Evolutionary conservation across 2,329 filamentous ascomycete species (phyloP), one percentile per base, ranked within the genome.

Genomic region (Fusarium sterilihyphosum): DNA sequence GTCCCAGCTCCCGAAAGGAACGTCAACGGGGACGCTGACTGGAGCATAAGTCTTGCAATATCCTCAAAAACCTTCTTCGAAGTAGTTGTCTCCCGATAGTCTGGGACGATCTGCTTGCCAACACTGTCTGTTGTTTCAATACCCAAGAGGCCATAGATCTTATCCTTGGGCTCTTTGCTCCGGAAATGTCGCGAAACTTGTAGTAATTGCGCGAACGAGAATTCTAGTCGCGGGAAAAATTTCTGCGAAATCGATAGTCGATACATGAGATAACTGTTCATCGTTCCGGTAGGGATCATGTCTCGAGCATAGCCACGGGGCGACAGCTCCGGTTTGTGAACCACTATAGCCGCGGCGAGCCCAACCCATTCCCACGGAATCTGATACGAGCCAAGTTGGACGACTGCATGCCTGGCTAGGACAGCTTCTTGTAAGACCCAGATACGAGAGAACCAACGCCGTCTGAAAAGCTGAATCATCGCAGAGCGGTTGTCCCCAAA

Each of bases 111-210:
- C 22, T 22, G 6, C 2, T 5, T 33, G 16, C 2, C 22, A 1
- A 41, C 0, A 0, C 1, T 8, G 5, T 56, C 54, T 17, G 29
- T 57, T 26, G 54, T 58, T 5, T 8, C 2, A 0, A 58, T 24
- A 1, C 54, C 54, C 2, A 46, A 17, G 0, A 46, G 12, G 0
- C 54, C 40, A 16, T 58, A 58, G 13, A 58, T 13, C 12, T 58
- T 58, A 8, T 58, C 54, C 2, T 35, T 46, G 0, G 54, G 3
- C 0, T 58, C 54, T 20, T 46, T 26, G 2, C 54, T 13, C 12
- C 17, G 0, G 1, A 58, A 46, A 0, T 24, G 17, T 20, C 38
- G 38, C 0, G 54, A 1, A 0, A 6, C 6, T 6, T 35, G 54
- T 1, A 57, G 38, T 6, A 57, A 24, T 10, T 57, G 38, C 0